Conservation (phyloP, 495 filamentous ascomycete species). For the Aspergillus bertholletiae region DNA sequence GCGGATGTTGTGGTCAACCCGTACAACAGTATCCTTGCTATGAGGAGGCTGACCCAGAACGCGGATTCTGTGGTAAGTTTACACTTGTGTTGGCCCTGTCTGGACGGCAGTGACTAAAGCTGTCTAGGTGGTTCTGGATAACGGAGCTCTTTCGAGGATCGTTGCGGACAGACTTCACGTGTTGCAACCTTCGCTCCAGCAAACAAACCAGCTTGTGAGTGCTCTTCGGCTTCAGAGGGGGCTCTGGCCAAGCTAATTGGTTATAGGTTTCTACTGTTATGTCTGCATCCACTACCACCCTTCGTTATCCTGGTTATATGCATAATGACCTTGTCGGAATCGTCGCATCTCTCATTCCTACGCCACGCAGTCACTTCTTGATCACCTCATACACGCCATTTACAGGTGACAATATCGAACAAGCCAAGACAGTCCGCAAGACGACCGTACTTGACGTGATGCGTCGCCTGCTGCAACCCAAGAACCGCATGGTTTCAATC, state of each 20-base stretch:
- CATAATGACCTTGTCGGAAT: conserved; percentile 98
- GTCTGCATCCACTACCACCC: conserved; percentile 94
- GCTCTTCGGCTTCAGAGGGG: background rate
- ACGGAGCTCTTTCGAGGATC: conserved; percentile 88
- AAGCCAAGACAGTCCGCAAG: conserved; percentile 95
- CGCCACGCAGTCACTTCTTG: conserved; percentile 93
- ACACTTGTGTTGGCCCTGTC: background rate
- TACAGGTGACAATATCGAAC: conserved; percentile 89
- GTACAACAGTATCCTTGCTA: conserved; percentile 92
- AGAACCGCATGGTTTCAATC: conserved; percentile 98
- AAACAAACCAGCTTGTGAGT: conserved; percentile 88
- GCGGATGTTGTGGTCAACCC: conserved; percentile 95
- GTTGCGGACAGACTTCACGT: conserved; percentile 92
- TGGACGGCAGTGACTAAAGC: background rate
- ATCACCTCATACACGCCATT: conserved; percentile 98
- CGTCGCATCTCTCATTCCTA: conserved; percentile 91
- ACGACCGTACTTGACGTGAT: conserved; percentile 98
- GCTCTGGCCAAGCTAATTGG: background rate
- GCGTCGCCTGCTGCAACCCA: conserved; percentile 90
- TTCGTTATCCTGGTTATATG: conserved; percentile 98
- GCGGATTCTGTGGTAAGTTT: conserved; percentile 80
- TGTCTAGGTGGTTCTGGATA: conserved; percentile 81
- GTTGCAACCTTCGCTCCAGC: conserved; percentile 89
- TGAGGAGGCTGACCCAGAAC: conserved; percentile 89
- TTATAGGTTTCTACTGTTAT: conserved; percentile 85